Percentiles rank a stretch among this genome's conserved stretches.
Evolutionary conservation across 139 green algal genomes (phyloP).

Genomic region (Chlamydomonas schloesseri): DNA sequence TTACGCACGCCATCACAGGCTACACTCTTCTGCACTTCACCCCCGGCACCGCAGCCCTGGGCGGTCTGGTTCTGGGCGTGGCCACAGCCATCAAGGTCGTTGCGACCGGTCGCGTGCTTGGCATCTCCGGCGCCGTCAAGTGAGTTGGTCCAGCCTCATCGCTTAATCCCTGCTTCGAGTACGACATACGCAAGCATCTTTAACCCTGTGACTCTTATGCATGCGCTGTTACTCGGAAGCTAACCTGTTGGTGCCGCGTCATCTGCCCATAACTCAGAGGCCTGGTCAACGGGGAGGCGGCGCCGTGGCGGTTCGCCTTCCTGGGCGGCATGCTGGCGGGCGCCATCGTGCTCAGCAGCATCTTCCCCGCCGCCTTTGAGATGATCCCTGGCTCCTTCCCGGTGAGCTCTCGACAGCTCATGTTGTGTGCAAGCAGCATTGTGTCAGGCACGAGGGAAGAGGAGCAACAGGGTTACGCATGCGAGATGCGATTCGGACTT

Average conservation of each 20-base stretch:
- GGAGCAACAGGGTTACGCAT: too few relatives aligned
- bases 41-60: constrained; percentile 51
- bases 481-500: too few relatives aligned
- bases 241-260: too few relatives aligned
- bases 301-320: constrained; percentile 54
- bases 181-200: too few relatives aligned
- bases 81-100: constrained; percentile 58
- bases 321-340: constrained; percentile 35
- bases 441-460: too few relatives aligned
- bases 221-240: too few relatives aligned
- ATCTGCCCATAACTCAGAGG: constrained; percentile 21
- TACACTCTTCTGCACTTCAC: constrained; percentile 53
- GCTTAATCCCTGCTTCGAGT: too few relatives aligned
- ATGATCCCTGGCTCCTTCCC: constrained; percentile 52
- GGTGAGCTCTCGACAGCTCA: constrained; percentile 25
- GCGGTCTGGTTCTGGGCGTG: constrained; percentile 54
- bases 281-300: constrained; percentile 29
- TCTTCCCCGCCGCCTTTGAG: constrained; percentile 47
- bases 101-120: constrained; percentile 66
- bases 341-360: background rate
- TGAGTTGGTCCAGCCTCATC: constrained; percentile 2
- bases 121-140: constrained; percentile 65
- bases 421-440: too few relatives aligned
- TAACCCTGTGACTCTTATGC: too few relatives aligned
- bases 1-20: background rate